phyloP scores from a whole-genome alignment of 148 eudicot species.

The Diospyros kaki region DNA sequence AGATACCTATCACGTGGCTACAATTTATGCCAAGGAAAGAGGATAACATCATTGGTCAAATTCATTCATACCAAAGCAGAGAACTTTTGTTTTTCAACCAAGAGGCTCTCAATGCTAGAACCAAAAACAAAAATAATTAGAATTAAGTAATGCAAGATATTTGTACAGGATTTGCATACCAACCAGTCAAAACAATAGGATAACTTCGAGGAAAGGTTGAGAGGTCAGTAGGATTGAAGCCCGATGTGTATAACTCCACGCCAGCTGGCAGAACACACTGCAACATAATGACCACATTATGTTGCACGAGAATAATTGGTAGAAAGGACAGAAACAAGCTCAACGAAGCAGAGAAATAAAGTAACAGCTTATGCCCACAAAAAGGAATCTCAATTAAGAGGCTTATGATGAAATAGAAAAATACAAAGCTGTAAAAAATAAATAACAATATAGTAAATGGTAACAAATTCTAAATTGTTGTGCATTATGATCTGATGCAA shows the following conservation, averaged over 20 bases:
- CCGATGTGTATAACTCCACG: constrained; percentile 68
- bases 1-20: not conserved
- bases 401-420: constrained; percentile 4
- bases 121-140: constrained; percentile 5
- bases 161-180: constrained; percentile 36
- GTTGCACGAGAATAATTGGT: not conserved
- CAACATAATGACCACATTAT: constrained; percentile 19
- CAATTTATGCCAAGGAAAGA: not conserved
- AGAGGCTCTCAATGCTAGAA: not conserved
- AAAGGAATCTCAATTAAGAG: constrained; percentile 12
- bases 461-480: not conserved
- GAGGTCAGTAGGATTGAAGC: constrained; percentile 49
- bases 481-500: not conserved
- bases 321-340: not conserved
- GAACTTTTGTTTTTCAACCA: not conserved
- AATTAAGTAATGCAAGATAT: not conserved
- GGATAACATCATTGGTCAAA: not conserved
- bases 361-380: not conserved
- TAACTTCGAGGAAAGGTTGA: constrained; percentile 80
- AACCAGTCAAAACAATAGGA: constrained; percentile 96
- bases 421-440: not conserved
- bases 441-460: constrained; percentile 1
- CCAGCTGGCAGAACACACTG: constrained; percentile 99
- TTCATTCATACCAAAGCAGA: not conserved
- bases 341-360: not conserved